A percentile compares a stretch with the other conserved stretches of the same genome.
These are phyloP conservation scores for Prunus salicina DNA, from an alignment of 306 rosid genomes.

Conservation along the genomic window DNA sequence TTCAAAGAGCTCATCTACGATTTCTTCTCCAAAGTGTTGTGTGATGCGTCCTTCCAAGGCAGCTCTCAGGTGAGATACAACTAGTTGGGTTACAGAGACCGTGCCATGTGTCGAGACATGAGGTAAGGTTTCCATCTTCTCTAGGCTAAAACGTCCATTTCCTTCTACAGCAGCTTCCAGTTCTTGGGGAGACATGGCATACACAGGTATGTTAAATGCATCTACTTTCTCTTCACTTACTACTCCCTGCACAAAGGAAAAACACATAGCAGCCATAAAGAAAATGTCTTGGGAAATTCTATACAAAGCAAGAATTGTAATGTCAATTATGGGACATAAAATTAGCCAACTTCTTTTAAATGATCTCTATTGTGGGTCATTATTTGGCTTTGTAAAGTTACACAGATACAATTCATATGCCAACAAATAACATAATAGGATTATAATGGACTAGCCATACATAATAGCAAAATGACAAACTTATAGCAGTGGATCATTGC, in stretches of 20 bases:
- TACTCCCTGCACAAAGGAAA: background rate
- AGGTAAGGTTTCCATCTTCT: background rate
- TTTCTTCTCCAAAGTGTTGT: slow-evolving; percentile 11
- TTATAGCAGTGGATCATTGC: background rate
- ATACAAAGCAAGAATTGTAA: background rate
- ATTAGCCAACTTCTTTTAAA: no score
- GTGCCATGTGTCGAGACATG: background rate
- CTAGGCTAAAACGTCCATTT: slow-evolving; percentile 4
- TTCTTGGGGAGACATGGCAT: slow-evolving; percentile 3
- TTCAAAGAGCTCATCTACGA: slow-evolving; percentile 16
- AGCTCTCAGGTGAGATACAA: background rate
- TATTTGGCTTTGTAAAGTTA: background rate
- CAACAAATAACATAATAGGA: background rate
- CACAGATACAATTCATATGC: background rate
- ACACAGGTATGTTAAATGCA: background rate
- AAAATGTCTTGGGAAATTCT: background rate
- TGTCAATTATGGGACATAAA: no score
- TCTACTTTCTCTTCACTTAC: slow-evolving; percentile 6
- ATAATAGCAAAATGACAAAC: no score
- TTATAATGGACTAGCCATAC: background rate
- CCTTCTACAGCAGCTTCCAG: background rate
- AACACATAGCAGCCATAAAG: background rate
- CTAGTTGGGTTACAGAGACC: background rate
- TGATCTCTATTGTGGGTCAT: no score
- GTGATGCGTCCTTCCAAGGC: background rate